Base-by-base conservation (phyloP, 2,329 filamentous ascomycete species). In the Ophiostoma himal-ulmi region DNA sequence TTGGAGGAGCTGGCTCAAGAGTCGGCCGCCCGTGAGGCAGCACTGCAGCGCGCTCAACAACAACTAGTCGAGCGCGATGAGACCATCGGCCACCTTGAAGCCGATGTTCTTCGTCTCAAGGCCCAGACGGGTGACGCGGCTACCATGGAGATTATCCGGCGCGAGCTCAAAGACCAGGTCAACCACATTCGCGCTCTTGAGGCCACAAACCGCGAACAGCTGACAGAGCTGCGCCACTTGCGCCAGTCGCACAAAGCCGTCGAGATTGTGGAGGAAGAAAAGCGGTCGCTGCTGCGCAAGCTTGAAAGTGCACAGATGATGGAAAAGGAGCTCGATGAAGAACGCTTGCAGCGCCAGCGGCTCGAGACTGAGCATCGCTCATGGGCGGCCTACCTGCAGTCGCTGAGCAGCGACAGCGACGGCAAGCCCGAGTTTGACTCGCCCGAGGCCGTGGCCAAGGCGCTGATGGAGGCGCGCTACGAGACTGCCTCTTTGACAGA, bases 231-330 rank as follows among this genome's bases (percentile, higher is more conserved):
- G 48, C 92, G 91, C 75, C 90, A 93, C 74, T 84, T 96, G 52
- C 89, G 93, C 17, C 91, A 93, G 74, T 81, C 90, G 3, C 89
- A 93, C 78, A 94, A 92, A 80, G 92, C 91, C n/a, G 89, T 97
- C 1, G 92, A 97, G 76, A 87, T 99, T 1, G 91, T 98, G 0
- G 93, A 99, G 77, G 95, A 99, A 78, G 93, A 99, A 81, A 98
- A 98, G 82, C 85, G 92, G 73, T 87, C 88, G 0, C 81, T 99
- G 30, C 90, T 95, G 78, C 88, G 89, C 41, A 92, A 89, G 76
- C 78, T 99, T 1, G 88, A 92, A 72, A 83, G 90, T 52, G 90
- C 94, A 79, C 88, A 92, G 71, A 84, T 87, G 14, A 76, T 97
- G 11, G 88, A 95, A 76, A 83, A 86, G 37, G 91, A 97, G 76